phyloP scores from a whole-genome alignment of 2,329 filamentous ascomycete species.

The Xylaria sp. region DNA sequence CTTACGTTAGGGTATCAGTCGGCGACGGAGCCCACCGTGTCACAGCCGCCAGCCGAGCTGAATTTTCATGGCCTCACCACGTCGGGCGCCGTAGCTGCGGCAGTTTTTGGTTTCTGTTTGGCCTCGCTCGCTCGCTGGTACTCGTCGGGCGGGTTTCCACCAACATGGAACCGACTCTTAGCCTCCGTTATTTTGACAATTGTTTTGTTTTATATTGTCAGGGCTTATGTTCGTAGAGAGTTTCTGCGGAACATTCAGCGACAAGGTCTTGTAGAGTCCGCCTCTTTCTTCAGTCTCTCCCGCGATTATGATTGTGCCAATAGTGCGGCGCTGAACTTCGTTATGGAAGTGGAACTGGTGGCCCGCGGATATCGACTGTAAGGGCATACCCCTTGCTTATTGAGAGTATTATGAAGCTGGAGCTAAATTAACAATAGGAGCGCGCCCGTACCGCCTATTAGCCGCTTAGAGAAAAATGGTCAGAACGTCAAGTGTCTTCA shows the following conservation, averaged over 20 bases:
- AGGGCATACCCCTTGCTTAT: constrained; percentile 13
- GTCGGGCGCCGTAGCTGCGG: constrained; percentile 47
- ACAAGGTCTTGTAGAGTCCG: constrained; percentile 44
- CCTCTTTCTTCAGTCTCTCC: constrained; percentile 46
- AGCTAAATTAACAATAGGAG: constrained; percentile 65
- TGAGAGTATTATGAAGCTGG: neutral
- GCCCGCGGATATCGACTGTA: constrained; percentile 50
- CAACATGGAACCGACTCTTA: constrained; percentile 44
- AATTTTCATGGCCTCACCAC: constrained; percentile 45
- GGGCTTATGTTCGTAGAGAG: constrained; percentile 47
- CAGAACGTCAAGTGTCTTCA: constrained; percentile 82
- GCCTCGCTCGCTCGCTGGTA: constrained; percentile 48
- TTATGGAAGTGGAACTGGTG: constrained; percentile 50
- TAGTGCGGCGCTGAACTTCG: constrained; percentile 49
- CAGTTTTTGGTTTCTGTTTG: constrained; percentile 45
- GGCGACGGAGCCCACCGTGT: constrained; percentile 36
- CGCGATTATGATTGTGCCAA: constrained; percentile 49
- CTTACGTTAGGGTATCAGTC: constrained; percentile 44
- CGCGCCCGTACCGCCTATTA: constrained; percentile 90
- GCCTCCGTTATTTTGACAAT: constrained; percentile 39
- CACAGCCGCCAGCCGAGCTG: constrained; percentile 36
- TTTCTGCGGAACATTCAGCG: constrained; percentile 48
- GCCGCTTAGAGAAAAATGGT: constrained; percentile 83
- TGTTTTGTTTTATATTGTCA: constrained; percentile 38
- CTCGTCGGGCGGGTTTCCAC: constrained; percentile 42